A percentile compares a stretch with the other conserved stretches of the same genome.
phyloP scores from a whole-genome alignment of 345 rosid species.

The Acer saccharum region DNA sequence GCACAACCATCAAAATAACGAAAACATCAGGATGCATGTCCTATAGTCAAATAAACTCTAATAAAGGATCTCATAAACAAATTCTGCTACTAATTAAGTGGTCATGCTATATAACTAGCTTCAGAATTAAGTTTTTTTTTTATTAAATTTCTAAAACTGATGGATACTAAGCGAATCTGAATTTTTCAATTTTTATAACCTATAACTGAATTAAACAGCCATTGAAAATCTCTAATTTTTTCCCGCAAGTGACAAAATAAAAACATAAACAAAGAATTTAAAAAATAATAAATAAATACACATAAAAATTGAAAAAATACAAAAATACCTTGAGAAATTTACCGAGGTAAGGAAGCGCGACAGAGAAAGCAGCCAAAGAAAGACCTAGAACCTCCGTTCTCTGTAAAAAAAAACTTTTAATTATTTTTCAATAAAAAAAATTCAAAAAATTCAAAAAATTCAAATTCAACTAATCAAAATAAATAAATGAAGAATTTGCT shows the following conservation, averaged over 20 bases:
- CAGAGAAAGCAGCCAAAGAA: conserved; percentile 68
- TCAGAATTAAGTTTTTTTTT: too few species aligned
- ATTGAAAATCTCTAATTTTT: neutral
- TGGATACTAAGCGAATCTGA: neutral
- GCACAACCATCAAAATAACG: conserved; percentile 10
- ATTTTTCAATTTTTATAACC: neutral
- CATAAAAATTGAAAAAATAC: neutral
- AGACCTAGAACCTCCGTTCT: conserved; percentile 77
- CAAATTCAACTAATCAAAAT: neutral
- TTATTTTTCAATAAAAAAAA: neutral
- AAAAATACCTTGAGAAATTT: conserved; percentile 66
- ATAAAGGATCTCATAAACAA: neutral
- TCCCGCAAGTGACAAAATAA: neutral
- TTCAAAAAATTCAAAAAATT: neutral
- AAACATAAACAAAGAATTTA: neutral
- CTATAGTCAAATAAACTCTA: neutral
- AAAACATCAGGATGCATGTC: neutral
- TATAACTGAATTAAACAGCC: neutral
- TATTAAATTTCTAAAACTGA: neutral
- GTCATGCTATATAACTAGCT: neutral
- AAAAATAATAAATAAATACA: too few species aligned
- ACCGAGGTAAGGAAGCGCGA: conserved; percentile 70
- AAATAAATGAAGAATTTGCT: neutral
- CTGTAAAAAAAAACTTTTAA: conserved; percentile 27
- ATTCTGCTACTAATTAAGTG: neutral